Evolutionary conservation across 2,329 filamentous ascomycete genomes (phyloP), one percentile per base, ranked within the genome.

Genomic region (Aspergillus clavatus): DNA sequence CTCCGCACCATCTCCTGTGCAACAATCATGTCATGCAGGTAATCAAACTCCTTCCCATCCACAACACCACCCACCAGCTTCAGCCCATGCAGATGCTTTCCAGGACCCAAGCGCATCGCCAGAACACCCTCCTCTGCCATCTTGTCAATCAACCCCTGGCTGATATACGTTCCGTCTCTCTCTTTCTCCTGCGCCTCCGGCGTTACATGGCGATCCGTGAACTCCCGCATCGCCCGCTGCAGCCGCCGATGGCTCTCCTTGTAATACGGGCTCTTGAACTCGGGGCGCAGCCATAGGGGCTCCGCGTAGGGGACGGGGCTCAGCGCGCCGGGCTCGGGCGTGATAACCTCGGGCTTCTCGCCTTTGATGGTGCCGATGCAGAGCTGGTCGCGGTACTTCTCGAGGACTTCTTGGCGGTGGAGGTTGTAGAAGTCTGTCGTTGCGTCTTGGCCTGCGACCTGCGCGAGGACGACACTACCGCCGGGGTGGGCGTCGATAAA

Each of bases 381-480:
- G 14, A 95, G 78, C 58, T 80, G 75, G 38, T 77, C 71, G n/a
- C 58, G 57, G 74, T 94, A 94, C 66, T 89, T 89, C 49, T 82
- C 73, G 8, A 95, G 78, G n/a, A 94, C 87, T 69, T 95, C 89
- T 57, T 95, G 88, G 21, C 89, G 78, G 72, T 95, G 89, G 42
- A 95, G 82, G 73, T 94, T 94, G 79, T 94, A 95, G 70, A 94
- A 95, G 45, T 84, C 85, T 27, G 78, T 72, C 2, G 89, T 95
- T 40, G 88, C 87, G 62, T 95, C 89, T 54, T 81, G 78, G 51
- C 89, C 89, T 23, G 86, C 89, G 38, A 91, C 80, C 69, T 95
- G 87, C 43, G 80, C 77, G 28, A 94, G 80, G 19, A 94, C 88
- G 35, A 86, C 82, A 59, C 83, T 82, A 59, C 88, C 89, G 56